Evolutionary conservation across 768 basidiomycete genomes (phyloP).

Genomic region (Collybiopsis luxurians): DNA sequence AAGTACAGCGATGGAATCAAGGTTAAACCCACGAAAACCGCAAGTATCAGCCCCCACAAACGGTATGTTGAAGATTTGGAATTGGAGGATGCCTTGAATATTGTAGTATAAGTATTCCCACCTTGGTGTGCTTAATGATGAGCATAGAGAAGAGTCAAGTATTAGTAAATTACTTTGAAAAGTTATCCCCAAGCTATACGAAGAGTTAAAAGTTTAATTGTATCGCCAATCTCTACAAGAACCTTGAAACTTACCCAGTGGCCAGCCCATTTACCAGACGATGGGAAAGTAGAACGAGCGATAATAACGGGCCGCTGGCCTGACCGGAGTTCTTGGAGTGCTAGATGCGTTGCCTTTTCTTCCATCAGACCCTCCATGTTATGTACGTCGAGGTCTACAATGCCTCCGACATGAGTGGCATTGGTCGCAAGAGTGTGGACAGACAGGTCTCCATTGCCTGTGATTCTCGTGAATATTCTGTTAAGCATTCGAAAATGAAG

Average conservation of each 20-base stretch:
- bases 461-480: conserved; percentile 4
- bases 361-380: conserved; percentile 75
- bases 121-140: too few species aligned
- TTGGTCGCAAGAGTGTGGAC: conserved; percentile 65
- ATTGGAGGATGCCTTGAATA: conserved; percentile 77
- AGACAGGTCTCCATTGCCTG: conserved; percentile 53
- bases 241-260: conserved; percentile 52
- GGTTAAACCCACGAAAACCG: conserved; percentile 47
- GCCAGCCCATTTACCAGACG: conserved; percentile 69
- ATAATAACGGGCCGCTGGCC: conserved; percentile 71
- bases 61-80: conserved; percentile 81
- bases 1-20: too few species aligned
- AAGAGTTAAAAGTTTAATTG: background rate
- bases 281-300: conserved; percentile 66
- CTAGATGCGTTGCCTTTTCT: conserved; percentile 61
- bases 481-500: background rate
- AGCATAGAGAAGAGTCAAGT: too few species aligned
- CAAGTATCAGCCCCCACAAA: conserved; percentile 83
- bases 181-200: conserved; percentile 69
- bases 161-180: too few species aligned
- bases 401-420: conserved; percentile 63
- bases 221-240: background rate
- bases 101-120: conserved; percentile 72
- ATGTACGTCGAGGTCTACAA: conserved; percentile 64
- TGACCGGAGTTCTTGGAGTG: conserved; percentile 49